Base-by-base conservation (phyloP, 2,329 filamentous ascomycete genomes). In the Elsinoe perseae region DNA sequence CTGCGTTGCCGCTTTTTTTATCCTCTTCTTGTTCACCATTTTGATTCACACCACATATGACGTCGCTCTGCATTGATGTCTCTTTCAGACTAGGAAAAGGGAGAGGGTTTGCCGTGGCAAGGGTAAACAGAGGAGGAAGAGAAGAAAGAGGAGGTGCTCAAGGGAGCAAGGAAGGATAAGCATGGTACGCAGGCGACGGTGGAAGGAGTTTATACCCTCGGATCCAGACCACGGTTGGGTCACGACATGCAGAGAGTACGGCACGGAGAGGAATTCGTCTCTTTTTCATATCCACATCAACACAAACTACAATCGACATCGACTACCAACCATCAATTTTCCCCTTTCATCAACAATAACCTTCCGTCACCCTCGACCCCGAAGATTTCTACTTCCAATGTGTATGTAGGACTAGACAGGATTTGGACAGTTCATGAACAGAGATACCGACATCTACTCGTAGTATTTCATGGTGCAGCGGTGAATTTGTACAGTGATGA, bases 381-480 rank as follows among this genome's bases (percentile, higher is more conserved):
- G 44, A 50, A 50, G 30, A 52, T 52, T 52, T 52, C 28, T 32
- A 52, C 44, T 50, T 50, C 20, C 44, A 52, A 38, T 36, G 48
- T 52, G 48, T 38, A 52, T 52, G 48, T 52, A 52, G 48, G 48
- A 52, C 48, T 52, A 52, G 48, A 52, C 28, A 44, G 40, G 32
- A 38, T 34, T 52, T 52, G 48, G 32, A 52, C 28, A 34, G 4
- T 52, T 52, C 48, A 52, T 38, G 30, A 38, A 52, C 48, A 52
- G 48, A 52, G 48, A 52, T 52, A 52, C 38, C 48, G 40, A 44
- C 40, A 25, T 44, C 30, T 52, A 38, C 27, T 25, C 9, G 32
- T 5, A 3, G 10, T 36, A n/a, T n/a, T n/a, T n/a, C n/a, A n/a
- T n/a, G n/a, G n/a, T n/a, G n/a, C n/a, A n/a, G n/a, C n/a, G n/a